Evolutionary conservation across 2,329 filamentous ascomycete genomes (phyloP), one percentile per base, ranked within the genome.

Genomic region (Exophiala spinifera): DNA sequence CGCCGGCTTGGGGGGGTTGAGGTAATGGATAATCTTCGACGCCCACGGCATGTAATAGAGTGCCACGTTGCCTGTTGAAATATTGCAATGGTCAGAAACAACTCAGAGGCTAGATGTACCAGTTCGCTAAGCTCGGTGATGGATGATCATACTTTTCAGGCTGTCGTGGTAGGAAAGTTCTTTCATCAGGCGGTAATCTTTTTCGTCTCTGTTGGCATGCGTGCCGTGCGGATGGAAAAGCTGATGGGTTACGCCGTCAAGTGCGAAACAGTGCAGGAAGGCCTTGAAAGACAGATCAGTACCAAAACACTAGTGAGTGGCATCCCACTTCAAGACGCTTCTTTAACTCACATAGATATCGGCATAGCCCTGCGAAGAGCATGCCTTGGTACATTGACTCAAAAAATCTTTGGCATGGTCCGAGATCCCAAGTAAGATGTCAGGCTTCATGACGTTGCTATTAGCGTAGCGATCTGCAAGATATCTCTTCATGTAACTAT

Each of bases 91-190:
- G 11, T 31, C 28, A 31, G 28, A 3, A 31, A 8, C 6, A 31
- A 59, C 3, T 62, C 23, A 21, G 3, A 7, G 4, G 11, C 3
- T 7, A 15, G 34, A 15, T n/a, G n/a, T n/a, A 13, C 5, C n/a
- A 1, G 10, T 7, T n/a, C n/a, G n/a, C n/a, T n/a, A n/a, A n/a
- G n/a, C n/a, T n/a, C n/a, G 17, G 2, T 2, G 3, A 17, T 8
- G 3, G 4, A 0, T 70, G 3, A 33, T 8, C 11, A 33, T 63
- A 86, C 84, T 84, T 64, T 85, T 81, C 7, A 88, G 71, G 63
- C 83, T 87, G 61, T 85, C 78, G 56, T 88, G 84, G 55, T 84
- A 83, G 0, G 84, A 82, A 2, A 87, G 76, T 63, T 88, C 82
- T 52, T 82, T 77, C 85, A 88, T 87, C 67, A 88, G 79, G 13